Conservation (phyloP, 345 rosid species). For the Gossypium sturtianum region DNA sequence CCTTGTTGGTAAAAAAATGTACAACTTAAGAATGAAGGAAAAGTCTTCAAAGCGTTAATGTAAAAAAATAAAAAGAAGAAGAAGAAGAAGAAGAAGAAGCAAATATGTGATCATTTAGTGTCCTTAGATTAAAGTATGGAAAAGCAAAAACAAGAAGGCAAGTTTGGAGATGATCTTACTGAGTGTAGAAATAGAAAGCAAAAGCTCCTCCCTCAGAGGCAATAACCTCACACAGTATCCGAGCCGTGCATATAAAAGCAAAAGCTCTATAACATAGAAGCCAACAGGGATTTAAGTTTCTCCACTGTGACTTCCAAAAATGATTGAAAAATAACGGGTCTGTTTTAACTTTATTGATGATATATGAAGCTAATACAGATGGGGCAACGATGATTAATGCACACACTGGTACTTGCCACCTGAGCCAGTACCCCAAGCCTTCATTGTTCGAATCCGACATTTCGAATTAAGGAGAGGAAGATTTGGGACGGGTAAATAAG, state of each 20-base stretch:
- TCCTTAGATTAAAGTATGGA: neutral
- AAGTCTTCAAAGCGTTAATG: neutral
- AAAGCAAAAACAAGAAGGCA: neutral
- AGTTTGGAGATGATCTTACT: slow-evolving; percentile 20
- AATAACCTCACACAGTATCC: slow-evolving; percentile 14
- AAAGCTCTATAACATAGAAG: slow-evolving; percentile 28
- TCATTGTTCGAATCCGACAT: slow-evolving; percentile 12
- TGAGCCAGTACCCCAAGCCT: slow-evolving; percentile 23
- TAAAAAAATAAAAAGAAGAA: neutral
- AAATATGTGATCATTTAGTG: neutral
- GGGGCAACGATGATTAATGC: slow-evolving; percentile 18
- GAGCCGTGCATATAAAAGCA: slow-evolving; percentile 26
- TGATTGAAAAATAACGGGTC: slow-evolving; percentile 15
- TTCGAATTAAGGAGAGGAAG: neutral
- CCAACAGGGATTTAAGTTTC: slow-evolving; percentile 30
- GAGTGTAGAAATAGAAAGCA: slow-evolving; percentile 42
- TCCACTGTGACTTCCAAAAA: slow-evolving; percentile 32
- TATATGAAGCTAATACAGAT: slow-evolving; percentile 4
- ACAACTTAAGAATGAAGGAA: neutral
- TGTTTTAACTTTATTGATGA: slow-evolving; percentile 18
- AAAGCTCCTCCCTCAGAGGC: slow-evolving; percentile 26
- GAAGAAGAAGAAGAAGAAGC: neutral
- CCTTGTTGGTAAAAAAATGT: neutral
- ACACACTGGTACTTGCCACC: slow-evolving; percentile 35
- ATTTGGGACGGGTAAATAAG: neutral